Evolutionary conservation across 1,139 yeast species (phyloP), one percentile per base, ranked within the genome.

Genomic region (Yamadazyma sp.): DNA sequence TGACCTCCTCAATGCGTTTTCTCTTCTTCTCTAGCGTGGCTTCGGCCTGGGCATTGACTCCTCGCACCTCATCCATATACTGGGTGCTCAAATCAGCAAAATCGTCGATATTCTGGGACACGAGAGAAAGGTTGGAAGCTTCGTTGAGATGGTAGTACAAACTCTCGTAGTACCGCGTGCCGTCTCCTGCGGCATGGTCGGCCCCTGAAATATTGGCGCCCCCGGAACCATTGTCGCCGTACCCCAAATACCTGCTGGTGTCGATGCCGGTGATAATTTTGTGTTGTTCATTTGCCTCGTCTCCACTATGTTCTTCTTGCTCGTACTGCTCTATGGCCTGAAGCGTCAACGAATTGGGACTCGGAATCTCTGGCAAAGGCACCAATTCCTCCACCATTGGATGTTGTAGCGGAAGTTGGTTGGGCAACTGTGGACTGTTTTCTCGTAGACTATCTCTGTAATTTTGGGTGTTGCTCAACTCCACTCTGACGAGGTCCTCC

Each of bases 281-380:
- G 12, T 6, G 16, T 3, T 33, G 47, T n/a, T 40, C 43, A 12
- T 42, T 48, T 18, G 51, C 58, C 8, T 50, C 56, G 14, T 48
- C 52, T 9, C 50, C 56, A 14, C 48, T 52, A 10, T 52, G 56
- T 15, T 55, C 51, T 37, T 62, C 69, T 26, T 54, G 51, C 42
- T 68, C 73, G 43, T 59, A 63, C 22, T 58, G 50, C 40, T 59
- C 64, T 20, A 63, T 55, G 34, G 62, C 68, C 32, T 54, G 49
- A 40, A 52, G 42, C 20, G 61, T 44, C 30, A 58, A 41, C 5
- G 63, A 54, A 16, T 39, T 26, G 3, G 47, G 39, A n/a, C 44
- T 37, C 34, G 41, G 31, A 15, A 37, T 33, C 5, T 39, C 34
- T 14, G 54, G 47, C 10, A 61, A 41, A 1, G 69, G 68, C 11